These are phyloP conservation scores for Balakata baccata DNA, from an alignment of 345 rosid genomes.

Conservation along the genomic window DNA sequence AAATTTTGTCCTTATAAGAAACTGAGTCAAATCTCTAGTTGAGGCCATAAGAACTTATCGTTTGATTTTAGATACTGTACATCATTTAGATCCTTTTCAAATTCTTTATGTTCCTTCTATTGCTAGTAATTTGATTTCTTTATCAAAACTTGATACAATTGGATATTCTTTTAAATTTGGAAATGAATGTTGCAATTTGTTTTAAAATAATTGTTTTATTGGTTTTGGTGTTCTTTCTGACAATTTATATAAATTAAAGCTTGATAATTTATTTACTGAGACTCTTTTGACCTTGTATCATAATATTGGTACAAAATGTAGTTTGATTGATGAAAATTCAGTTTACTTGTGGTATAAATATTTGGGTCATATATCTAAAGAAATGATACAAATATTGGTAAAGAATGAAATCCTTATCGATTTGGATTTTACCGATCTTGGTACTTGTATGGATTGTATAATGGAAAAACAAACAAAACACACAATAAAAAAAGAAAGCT, in stretches of 20 bases:
- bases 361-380: slow-evolving; percentile 1
- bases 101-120: slow-evolving; percentile 3
- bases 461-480: neutral
- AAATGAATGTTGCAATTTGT: neutral
- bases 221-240: neutral
- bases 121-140: neutral
- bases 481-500: neutral
- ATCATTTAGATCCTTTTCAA: neutral
- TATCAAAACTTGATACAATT: neutral
- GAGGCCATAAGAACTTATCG: neutral
- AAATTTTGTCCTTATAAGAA: neutral
- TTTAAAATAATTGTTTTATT: neutral
- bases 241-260: neutral
- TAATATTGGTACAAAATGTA: neutral
- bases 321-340: neutral
- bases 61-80: neutral
- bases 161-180: neutral
- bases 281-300: neutral
- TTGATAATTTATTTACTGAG: neutral
- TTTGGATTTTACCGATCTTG: neutral
- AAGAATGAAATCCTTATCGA: neutral
- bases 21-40: neutral
- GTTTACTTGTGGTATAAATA: neutral
- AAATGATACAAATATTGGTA: neutral
- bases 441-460: neutral